phyloP scores from a whole-genome alignment of 2,329 filamentous ascomycete genomes.

The Hortaea werneckii region DNA sequence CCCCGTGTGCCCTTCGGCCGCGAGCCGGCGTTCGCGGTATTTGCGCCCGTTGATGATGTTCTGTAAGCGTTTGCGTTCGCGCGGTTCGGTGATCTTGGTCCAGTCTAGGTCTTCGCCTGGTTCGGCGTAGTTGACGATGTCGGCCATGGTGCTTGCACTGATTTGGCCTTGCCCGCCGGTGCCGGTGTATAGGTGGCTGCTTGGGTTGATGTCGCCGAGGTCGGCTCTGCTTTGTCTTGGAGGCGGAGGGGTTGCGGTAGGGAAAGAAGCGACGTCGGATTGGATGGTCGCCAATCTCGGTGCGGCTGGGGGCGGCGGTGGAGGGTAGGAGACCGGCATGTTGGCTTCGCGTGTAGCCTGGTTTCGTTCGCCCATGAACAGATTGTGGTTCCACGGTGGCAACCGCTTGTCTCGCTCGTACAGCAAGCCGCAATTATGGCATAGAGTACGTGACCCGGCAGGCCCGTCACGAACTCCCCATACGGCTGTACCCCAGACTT shows the following conservation, averaged over 20 bases:
- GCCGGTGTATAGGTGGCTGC: conserved; percentile 25
- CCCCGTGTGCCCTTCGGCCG: conserved; percentile 25
- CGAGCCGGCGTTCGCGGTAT: conserved; percentile 27
- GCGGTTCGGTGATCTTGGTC: conserved; percentile 28
- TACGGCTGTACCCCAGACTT: conserved; percentile 76
- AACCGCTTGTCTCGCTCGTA: conserved; percentile 81
- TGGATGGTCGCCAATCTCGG: conserved; percentile 17
- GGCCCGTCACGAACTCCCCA: conserved; percentile 95
- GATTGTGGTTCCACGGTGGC: conserved; percentile 63
- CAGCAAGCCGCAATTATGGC: conserved; percentile 83
- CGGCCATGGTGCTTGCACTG: conserved; percentile 22
- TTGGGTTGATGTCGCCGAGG: conserved; percentile 17
- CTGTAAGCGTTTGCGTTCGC: conserved; percentile 28
- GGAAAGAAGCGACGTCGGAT: conserved; percentile 22
- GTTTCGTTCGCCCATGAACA: conserved; percentile 45
- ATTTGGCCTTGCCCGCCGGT: conserved; percentile 26
- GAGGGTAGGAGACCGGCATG: conserved; percentile 5
- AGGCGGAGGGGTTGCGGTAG: conserved; percentile 9
- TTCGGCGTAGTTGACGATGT: conserved; percentile 28
- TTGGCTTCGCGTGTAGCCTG: conserved; percentile 24
- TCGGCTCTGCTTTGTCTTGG: background rate
- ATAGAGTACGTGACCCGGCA: conserved; percentile 73
- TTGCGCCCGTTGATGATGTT: conserved; percentile 32
- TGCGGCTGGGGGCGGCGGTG: conserved; percentile 4
- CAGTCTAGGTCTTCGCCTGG: conserved; percentile 31